Evolutionary conservation across 2,329 filamentous ascomycete species (phyloP).

Genomic region (Trichophaea hybrida): DNA sequence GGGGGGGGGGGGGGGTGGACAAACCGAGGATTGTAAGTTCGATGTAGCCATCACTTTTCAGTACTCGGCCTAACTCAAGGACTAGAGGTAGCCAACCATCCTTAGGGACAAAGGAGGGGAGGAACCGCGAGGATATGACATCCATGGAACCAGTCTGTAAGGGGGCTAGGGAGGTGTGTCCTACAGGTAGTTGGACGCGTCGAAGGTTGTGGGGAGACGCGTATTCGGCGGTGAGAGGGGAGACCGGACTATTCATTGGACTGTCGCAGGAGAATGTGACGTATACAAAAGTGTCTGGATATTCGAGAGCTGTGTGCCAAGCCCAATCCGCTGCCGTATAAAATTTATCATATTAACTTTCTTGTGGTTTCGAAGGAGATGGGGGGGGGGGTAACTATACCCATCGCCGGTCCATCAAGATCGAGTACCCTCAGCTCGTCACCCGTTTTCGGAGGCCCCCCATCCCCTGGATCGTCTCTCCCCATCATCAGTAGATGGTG

Average conservation of each 20-base stretch:
- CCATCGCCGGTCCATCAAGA: slow-evolving; percentile 16
- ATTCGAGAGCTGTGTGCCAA: slow-evolving; percentile 20
- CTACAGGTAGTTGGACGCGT: slow-evolving; percentile 9
- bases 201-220: slow-evolving; percentile 14
- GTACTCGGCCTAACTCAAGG: slow-evolving; percentile 15
- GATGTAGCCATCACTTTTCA: slow-evolving; percentile 22
- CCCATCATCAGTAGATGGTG: slow-evolving; percentile 20
- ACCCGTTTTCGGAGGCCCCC: neutral
- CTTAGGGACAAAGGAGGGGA: slow-evolving; percentile 15
- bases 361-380: neutral
- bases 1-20: neutral
- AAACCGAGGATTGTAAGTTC: slow-evolving; percentile 18
- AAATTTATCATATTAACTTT: neutral
- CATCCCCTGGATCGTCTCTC: neutral
- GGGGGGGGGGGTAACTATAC: slow-evolving; percentile 1
- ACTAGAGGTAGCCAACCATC: slow-evolving; percentile 11
- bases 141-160: slow-evolving; percentile 14
- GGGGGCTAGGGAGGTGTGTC: slow-evolving; percentile 10
- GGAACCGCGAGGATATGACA: slow-evolving; percentile 19
- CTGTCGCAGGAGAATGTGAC: slow-evolving; percentile 6
- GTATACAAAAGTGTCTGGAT: slow-evolving; percentile 16
- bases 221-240: neutral
- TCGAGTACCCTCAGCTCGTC: slow-evolving; percentile 17
- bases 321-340: slow-evolving; percentile 17
- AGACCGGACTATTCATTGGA: slow-evolving; percentile 2